Base-by-base conservation (phyloP, 108 stramenopile species). In the Cyclostephanos tholiformis region DNA sequence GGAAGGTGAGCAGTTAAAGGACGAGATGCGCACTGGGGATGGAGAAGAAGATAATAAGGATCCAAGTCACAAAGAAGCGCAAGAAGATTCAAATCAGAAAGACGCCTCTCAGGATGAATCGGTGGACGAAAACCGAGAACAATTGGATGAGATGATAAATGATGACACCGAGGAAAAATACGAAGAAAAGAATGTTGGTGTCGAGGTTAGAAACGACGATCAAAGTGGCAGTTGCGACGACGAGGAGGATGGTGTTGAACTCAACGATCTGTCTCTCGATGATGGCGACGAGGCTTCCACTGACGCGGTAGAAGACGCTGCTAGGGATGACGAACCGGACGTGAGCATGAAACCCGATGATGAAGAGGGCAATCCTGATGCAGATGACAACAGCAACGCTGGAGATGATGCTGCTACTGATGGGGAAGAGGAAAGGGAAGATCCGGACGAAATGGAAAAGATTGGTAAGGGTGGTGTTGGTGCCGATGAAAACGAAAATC, bases 21-120 rank as follows among this genome's bases (percentile, higher is more conserved):
- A 95, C 63, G 97, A 97, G 83, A 94, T 96, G 68, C 72, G 94
- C 29, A 97, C 98, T 3, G 98, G 95, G 65, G 96, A 98, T 41
- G 94, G 77, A 4, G 76, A 96, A 53, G 93, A 78, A 16, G 87
- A 83, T 38, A 22, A 62, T 20, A 22, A 41, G 6, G 32, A 36
- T 22, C 38, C 19, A 10, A 43, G 2, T 14, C 20, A 41, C 67
- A 78, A 77, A 74, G 81, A 27, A 66, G 76, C 57, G 65, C 69
- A 58, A 49, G 82, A 71, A 30, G 82, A 35, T 52, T 55, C 79
- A 56, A 72, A 83, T 4, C 50, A 55, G 11, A 56, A 85, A 32
- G 76, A 68, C 49, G 51, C 69, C 27, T 55, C 76, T 35, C 85
- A 87, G 10, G 70, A 77, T 27, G 76, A 82, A 11, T 68, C 85